Conservation (phyloP, 805 yeast species). For the Spathaspora gorwiae region DNA sequence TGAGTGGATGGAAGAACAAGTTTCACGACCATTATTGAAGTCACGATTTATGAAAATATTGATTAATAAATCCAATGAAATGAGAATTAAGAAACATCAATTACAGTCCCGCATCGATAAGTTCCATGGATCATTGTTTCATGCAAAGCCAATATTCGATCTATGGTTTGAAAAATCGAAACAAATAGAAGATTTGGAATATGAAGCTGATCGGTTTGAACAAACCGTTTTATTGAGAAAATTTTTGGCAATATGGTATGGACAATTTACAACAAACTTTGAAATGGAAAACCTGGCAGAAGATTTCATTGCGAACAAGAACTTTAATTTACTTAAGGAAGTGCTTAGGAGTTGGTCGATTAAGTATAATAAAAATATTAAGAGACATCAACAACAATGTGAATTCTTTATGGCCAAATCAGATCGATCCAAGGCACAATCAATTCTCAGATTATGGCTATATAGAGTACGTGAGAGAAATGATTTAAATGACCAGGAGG, state of each 20-base stretch:
- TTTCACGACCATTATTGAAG: constrained; percentile 10
- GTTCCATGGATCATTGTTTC: constrained; percentile 3
- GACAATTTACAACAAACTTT: constrained; percentile 19
- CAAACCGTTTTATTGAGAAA: constrained; percentile 18
- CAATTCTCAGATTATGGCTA: constrained; percentile 37
- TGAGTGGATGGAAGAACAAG: constrained; percentile 11
- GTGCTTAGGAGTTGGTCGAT: constrained; percentile 32
- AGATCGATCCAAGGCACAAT: constrained; percentile 21
- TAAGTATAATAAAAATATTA: constrained; percentile 26
- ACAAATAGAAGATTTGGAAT: background rate
- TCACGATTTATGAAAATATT: constrained; percentile 14
- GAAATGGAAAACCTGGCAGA: constrained; percentile 27
- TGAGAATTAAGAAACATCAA: constrained; percentile 4
- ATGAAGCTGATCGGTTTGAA: constrained; percentile 16
- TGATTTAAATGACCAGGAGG: constrained; percentile 7
- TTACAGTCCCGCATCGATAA: constrained; percentile 8
- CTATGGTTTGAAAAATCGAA: constrained; percentile 3
- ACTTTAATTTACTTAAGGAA: constrained; percentile 21
- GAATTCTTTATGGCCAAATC: constrained; percentile 29
- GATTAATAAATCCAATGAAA: constrained; percentile 17
- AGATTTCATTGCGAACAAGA: constrained; percentile 24
- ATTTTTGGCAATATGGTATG: constrained; percentile 31
- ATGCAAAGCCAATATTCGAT: background rate
- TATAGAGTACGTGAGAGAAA: constrained; percentile 17
- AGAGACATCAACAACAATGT: constrained; percentile 33